These are phyloP conservation scores for Rhododendron simsii DNA, from an alignment of 148 eudicot genomes.

Conservation along the genomic window DNA sequence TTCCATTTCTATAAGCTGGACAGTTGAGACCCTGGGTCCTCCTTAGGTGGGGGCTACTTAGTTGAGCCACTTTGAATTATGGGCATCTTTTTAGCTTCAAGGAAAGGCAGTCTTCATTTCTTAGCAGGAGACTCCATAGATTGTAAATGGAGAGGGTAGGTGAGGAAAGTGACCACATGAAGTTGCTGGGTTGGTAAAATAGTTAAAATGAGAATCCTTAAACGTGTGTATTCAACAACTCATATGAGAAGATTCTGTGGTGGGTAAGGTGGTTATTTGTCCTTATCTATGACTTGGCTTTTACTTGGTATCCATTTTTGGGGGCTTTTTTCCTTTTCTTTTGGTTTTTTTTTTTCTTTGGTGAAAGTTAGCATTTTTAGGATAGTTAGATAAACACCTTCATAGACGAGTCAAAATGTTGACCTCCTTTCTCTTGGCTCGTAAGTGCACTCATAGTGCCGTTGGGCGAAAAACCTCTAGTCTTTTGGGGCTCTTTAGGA, in stretches of 20 bases:
- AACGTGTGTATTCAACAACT: not conserved
- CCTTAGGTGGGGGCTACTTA: not conserved
- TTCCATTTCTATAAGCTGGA: not conserved
- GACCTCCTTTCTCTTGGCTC: not conserved
- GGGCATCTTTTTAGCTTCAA: not conserved
- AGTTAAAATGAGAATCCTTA: not conserved
- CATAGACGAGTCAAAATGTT: not conserved
- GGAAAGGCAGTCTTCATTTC: not conserved
- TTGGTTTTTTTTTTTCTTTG: too few species aligned
- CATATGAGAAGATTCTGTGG: not conserved
- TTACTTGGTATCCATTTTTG: not conserved
- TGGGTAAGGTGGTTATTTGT: slow-evolving; percentile 14
- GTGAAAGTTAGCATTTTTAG: too few species aligned
- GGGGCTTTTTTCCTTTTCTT: not conserved
- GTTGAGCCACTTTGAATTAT: slow-evolving; percentile 6
- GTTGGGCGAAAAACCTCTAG: too few species aligned
- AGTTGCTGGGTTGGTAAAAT: not conserved
- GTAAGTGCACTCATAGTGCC: too few species aligned
- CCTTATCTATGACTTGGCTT: slow-evolving; percentile 17
- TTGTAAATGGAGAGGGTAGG: slow-evolving; percentile 13
- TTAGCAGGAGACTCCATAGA: not conserved
- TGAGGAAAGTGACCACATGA: slow-evolving; percentile 5
- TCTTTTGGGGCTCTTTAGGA: not conserved
- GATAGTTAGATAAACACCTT: not conserved
- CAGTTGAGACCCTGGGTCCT: not conserved